These are phyloP conservation scores for Penicillium cataractarum DNA, from an alignment of 495 filamentous ascomycete species.

Conservation along the genomic window DNA sequence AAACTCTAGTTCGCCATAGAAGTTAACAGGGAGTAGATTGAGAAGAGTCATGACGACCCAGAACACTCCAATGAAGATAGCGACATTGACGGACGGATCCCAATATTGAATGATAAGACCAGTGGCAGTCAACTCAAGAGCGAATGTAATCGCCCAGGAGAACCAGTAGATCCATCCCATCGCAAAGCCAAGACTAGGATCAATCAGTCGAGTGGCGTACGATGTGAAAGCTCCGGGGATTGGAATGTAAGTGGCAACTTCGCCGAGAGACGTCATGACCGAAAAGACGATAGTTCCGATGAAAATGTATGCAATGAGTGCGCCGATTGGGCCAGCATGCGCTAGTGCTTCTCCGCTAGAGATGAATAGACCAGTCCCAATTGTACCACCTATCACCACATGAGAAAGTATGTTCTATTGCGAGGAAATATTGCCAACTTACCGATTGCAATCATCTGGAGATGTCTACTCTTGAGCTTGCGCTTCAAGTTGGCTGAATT, in stretches of 20 bases:
- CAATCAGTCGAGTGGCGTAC: constrained; percentile 66
- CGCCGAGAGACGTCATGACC: constrained; percentile 52
- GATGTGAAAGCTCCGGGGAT: constrained; percentile 68
- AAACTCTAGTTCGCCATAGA: constrained; percentile 58
- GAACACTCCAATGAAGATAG: constrained; percentile 68
- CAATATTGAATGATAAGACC: constrained; percentile 72
- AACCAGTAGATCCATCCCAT: constrained; percentile 70
- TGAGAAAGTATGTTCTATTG: constrained; percentile 44
- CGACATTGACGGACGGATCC: constrained; percentile 55
- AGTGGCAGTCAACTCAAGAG: constrained; percentile 67
- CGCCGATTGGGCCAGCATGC: constrained; percentile 60
- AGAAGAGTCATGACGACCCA: constrained; percentile 63
- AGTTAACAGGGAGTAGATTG: constrained; percentile 57
- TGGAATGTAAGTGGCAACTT: constrained; percentile 71
- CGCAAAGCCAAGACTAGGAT: constrained; percentile 67
- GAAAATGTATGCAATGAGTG: constrained; percentile 61
- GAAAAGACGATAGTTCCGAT: constrained; percentile 57
- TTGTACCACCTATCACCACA: constrained; percentile 59
- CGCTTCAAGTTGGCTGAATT: constrained; percentile 37
- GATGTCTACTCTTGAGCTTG: constrained; percentile 61
- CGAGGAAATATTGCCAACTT: constrained; percentile 57
- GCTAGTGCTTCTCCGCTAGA: constrained; percentile 64
- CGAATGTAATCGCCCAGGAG: constrained; percentile 57
- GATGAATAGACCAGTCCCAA: constrained; percentile 71
- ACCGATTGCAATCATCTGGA: constrained; percentile 56